Base-by-base conservation (phyloP, 1,139 yeast species). In the Saccharomyces hybrid region DNA sequence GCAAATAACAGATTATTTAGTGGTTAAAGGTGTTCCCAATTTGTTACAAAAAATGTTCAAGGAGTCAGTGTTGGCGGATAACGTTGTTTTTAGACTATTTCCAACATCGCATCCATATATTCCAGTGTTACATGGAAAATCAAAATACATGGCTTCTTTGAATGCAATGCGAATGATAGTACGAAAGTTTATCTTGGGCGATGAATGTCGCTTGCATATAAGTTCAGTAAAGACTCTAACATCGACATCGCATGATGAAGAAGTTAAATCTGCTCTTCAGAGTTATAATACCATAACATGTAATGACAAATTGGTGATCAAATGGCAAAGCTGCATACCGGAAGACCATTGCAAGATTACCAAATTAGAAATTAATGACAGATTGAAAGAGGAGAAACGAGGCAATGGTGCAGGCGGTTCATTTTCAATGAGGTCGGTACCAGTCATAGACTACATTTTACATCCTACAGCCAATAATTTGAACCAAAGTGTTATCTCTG, bases 251-350 rank as follows among this genome's bases (percentile, higher is more conserved):
- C 26, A 46, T 56, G 28, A 51, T 57, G 52, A 42, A 63, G 47
- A 55, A 52, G 16, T 54, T 54, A n/a, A 63, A 63, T 57, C 63
- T 64, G 48, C 60, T 68, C n/a, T 13, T 38, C 44, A 16, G 13
- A 38, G 20, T 6, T 38, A 38, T 20, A 38, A 38, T 13, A 38
- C 44, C 34, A 62, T 70, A 28, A 56, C 73, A 50, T 56, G 67
- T 57, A 70, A 83, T 7, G 81, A 84, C 26, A 83, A 83, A 60
- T 70, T 85, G 27, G 71, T 78, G 28, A 69, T 85, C 2, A 74
- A 84, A 55, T 85, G 89, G 88, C 73, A 78, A 51, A 84, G 88
- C 0, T 83, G 88, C 61, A 64, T 71, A 20, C 77, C 78, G 3
- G 81, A 85, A 59, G 65, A 63, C 5, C 83, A 80, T 25, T 67